phyloP scores from a whole-genome alignment of 352 stramenopile genomes.

The Phytophthora cactorum region DNA sequence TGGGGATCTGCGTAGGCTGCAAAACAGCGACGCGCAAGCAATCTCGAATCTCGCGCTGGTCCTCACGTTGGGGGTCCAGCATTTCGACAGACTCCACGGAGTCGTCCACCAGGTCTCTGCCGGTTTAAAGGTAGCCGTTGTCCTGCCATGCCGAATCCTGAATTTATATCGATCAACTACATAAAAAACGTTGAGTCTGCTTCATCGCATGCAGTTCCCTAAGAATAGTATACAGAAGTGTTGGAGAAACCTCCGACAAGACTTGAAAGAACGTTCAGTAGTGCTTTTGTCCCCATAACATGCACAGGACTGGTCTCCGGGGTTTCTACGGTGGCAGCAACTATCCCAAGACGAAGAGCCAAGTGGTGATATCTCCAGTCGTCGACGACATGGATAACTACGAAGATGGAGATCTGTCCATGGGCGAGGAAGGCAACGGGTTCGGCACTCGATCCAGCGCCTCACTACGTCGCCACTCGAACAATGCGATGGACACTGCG shows the following conservation, averaged over 20 bases:
- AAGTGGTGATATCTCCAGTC: constrained; percentile 58
- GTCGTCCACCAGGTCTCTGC: constrained; percentile 27
- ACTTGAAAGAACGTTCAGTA: neutral
- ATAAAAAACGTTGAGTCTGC: neutral
- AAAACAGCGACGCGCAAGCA: constrained; percentile 24
- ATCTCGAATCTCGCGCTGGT: constrained; percentile 21
- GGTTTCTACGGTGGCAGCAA: constrained; percentile 46
- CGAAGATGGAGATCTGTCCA: constrained; percentile 32
- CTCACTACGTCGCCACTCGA: constrained; percentile 17
- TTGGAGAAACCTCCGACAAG: neutral
- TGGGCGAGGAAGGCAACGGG: constrained; percentile 32
- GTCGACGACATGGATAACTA: constrained; percentile 41
- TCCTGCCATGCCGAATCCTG: neutral
- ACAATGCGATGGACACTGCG: constrained; percentile 15
- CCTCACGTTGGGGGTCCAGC: constrained; percentile 22
- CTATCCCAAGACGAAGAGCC: constrained; percentile 52
- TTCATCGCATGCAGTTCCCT: constrained; percentile 15
- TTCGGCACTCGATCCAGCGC: constrained; percentile 19
- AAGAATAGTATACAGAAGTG: constrained; percentile 25
- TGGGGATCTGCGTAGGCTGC: constrained; percentile 38
- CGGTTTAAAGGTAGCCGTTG: constrained; percentile 9
- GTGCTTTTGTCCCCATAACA: constrained; percentile 19
- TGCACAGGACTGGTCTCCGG: constrained; percentile 49
- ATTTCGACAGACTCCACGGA: constrained; percentile 28
- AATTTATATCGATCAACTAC: constrained; percentile 11